Evolutionary conservation across 2,329 filamentous ascomycete genomes (phyloP).

Genomic region (Fusarium beomiforme): DNA sequence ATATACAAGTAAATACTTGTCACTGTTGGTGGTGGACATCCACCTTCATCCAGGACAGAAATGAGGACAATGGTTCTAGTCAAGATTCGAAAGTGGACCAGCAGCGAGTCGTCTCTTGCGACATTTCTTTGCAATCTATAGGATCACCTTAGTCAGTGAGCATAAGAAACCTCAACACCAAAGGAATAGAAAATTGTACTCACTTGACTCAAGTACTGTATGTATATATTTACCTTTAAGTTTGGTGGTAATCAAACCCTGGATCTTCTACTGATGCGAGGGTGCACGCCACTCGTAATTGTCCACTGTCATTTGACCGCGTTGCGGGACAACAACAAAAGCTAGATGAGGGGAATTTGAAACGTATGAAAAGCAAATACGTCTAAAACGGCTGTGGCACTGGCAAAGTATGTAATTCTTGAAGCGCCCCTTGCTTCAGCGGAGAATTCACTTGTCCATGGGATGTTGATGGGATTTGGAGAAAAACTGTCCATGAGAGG

Average conservation of each 20-base stretch:
- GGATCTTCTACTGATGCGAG: neutral
- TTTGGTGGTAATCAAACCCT: neutral
- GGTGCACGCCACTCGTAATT: constrained; percentile 12
- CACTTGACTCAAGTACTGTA: neutral
- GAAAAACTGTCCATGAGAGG: neutral
- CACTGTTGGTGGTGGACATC: constrained; percentile 25
- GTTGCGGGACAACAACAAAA: neutral
- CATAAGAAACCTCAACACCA: neutral
- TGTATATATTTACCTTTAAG: neutral
- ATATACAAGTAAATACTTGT: constrained; percentile 5
- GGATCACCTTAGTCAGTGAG: neutral
- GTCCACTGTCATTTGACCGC: constrained; percentile 13
- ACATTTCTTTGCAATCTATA: constrained; percentile 2
- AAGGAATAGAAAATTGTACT: neutral
- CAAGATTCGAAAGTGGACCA: constrained; percentile 17
- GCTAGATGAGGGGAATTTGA: neutral
- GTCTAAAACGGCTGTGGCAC: constrained; percentile 3
- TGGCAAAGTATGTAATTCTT: neutral
- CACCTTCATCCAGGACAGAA: constrained; percentile 4
- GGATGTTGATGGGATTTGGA: neutral
- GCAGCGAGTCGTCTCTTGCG: neutral
- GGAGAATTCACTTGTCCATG: neutral
- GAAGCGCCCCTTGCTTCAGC: neutral
- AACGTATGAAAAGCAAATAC: neutral
- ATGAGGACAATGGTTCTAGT: constrained; percentile 2